Evolutionary conservation across 345 rosid genomes (phyloP).

Genomic region (Sisymbrium altissimum): DNA sequence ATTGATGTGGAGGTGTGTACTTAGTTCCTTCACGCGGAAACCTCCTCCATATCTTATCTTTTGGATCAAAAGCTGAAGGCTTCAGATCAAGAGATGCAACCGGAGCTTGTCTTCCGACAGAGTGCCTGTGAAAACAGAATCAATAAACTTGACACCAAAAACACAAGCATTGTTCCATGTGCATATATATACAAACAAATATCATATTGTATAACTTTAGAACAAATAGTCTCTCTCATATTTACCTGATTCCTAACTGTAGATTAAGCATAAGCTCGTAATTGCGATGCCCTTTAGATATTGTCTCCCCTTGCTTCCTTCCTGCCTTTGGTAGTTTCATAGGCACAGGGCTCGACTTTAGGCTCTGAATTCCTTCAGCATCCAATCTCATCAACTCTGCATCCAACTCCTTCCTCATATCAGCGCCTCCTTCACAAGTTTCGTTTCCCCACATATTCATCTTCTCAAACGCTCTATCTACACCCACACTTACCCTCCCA

Average conservation of each 20-base stretch:
- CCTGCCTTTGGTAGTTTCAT: constrained; percentile 61
- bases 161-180: neutral
- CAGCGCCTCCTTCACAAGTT: constrained; percentile 24
- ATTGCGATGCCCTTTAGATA: constrained; percentile 83
- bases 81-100: constrained; percentile 68
- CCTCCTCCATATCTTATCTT: constrained; percentile 90
- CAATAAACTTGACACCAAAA: constrained; percentile 13
- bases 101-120: constrained; percentile 86
- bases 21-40: constrained; percentile 91
- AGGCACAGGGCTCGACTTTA: constrained; percentile 37
- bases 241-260: constrained; percentile 63
- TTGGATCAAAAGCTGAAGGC: constrained; percentile 90
- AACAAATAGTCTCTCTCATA: neutral
- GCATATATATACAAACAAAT: neutral
- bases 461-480: constrained; percentile 67
- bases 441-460: constrained; percentile 65
- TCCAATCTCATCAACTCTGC: constrained; percentile 47
- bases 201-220: neutral
- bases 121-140: constrained; percentile 48
- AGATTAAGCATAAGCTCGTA: constrained; percentile 95
- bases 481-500: constrained; percentile 78
- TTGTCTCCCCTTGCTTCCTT: constrained; percentile 85
- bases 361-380: constrained; percentile 28
- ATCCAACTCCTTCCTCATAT: constrained; percentile 36
- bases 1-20: constrained; percentile 87